These are phyloP conservation scores for Grosmannia huntii DNA, from an alignment of 2,329 filamentous ascomycete genomes.

Conservation along the genomic window DNA sequence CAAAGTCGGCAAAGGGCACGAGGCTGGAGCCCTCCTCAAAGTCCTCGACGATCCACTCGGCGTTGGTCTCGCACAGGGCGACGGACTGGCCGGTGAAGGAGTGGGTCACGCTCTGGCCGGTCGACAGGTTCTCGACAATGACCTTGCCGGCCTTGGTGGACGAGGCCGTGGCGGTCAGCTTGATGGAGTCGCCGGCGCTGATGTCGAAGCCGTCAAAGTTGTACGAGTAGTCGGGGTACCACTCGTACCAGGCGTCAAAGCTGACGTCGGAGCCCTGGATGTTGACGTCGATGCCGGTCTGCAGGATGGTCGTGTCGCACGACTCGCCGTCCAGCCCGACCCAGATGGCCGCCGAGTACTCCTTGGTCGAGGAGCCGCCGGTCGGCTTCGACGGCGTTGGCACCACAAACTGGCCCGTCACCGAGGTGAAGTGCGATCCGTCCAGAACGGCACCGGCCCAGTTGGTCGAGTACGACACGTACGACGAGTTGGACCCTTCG, in stretches of 20 bases:
- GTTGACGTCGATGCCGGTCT: slow-evolving; percentile 17
- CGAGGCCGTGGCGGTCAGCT: slow-evolving; percentile 20
- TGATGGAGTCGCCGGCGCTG: slow-evolving; percentile 16
- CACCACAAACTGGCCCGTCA: slow-evolving; percentile 10
- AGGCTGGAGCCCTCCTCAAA: slow-evolving; percentile 13
- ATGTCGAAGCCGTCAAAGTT: slow-evolving; percentile 15
- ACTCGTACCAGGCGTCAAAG: slow-evolving; percentile 18
- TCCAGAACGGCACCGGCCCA: slow-evolving; percentile 11
- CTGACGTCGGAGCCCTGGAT: neutral
- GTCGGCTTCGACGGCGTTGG: slow-evolving; percentile 13
- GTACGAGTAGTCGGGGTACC: slow-evolving; percentile 17
- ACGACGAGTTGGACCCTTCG: neutral
- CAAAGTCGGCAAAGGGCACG: slow-evolving; percentile 15
- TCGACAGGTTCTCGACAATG: slow-evolving; percentile 15
- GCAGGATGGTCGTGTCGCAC: slow-evolving; percentile 15
- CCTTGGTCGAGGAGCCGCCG: slow-evolving; percentile 8
- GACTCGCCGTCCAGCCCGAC: slow-evolving; percentile 19
- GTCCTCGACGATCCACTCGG: slow-evolving; percentile 19
- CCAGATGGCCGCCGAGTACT: slow-evolving; percentile 18
- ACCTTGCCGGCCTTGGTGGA: slow-evolving; percentile 21
- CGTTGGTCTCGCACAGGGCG: slow-evolving; percentile 15
- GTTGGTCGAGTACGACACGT: slow-evolving; percentile 30
- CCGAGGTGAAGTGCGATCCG: slow-evolving; percentile 4
- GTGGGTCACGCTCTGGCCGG: slow-evolving; percentile 36
- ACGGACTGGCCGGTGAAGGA: slow-evolving; percentile 23